These are phyloP conservation scores for Dendrocalamus sinicus DNA, from an alignment of 176 grass and related monocot genomes.

Conservation along the genomic window DNA sequence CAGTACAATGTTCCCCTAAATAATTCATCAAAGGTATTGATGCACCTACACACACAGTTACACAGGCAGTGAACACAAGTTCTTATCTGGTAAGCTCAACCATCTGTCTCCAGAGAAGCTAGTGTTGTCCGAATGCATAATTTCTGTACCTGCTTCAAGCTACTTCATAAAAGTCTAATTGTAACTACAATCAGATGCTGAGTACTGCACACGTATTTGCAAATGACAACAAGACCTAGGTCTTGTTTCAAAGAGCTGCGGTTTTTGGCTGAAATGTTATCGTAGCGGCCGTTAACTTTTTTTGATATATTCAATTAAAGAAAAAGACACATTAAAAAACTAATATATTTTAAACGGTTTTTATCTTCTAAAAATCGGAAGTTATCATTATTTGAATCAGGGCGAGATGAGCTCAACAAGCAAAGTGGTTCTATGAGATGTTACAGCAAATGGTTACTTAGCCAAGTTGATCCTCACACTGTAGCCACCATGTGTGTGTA, in stretches of 20 bases:
- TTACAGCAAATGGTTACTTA: conserved; percentile 20
- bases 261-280: no score
- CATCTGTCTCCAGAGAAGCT: not conserved
- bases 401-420: not conserved
- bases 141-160: not conserved
- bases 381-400: no score
- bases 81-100: not conserved
- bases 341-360: no score
- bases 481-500: not conserved
- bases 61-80: not conserved
- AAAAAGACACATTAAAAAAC: no score
- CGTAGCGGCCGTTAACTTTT: no score
- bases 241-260: no score
- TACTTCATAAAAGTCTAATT: not conserved
- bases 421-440: conserved; percentile 20
- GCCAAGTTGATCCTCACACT: conserved; percentile 12
- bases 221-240: not conserved
- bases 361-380: no score
- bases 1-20: not conserved
- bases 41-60: not conserved
- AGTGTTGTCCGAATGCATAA: not conserved
- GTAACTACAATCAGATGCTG: not conserved
- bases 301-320: no score
- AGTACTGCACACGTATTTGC: not conserved
- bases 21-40: not conserved